Conservation (phyloP, 2,329 filamentous ascomycete genomes). For the Cytospora piceae region DNA sequence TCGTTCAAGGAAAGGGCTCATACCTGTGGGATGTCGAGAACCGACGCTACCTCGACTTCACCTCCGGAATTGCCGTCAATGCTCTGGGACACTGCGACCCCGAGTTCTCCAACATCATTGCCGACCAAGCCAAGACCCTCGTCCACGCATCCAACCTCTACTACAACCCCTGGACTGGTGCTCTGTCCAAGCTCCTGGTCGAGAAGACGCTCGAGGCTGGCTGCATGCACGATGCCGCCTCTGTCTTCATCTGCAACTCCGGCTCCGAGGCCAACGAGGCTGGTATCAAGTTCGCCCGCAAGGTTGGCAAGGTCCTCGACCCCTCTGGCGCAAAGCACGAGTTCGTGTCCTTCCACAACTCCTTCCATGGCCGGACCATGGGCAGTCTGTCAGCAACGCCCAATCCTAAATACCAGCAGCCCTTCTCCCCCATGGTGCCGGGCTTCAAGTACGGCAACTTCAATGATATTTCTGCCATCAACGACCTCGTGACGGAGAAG, state of each 20-base stretch:
- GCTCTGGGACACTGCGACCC: constrained; percentile 88
- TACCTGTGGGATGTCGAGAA: constrained; percentile 92
- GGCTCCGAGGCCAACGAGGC: constrained; percentile 97
- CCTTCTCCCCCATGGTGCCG: constrained; percentile 93
- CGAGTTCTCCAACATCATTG: constrained; percentile 73
- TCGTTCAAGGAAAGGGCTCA: constrained; percentile 83
- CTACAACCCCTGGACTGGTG: constrained; percentile 94
- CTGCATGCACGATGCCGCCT: constrained; percentile 77
- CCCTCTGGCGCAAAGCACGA: constrained; percentile 76
- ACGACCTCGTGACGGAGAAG: constrained; percentile 75
- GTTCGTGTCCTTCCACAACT: constrained; percentile 86
- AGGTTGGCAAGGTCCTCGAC: constrained; percentile 78
- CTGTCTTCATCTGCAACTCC: constrained; percentile 94
- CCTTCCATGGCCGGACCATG: constrained; percentile 97
- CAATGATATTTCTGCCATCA: constrained; percentile 77
- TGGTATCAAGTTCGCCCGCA: constrained; percentile 94
- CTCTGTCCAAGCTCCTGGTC: constrained; percentile 82
- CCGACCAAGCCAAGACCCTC: constrained; percentile 78
- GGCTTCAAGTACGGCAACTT: constrained; percentile 86
- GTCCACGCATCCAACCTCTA: constrained; percentile 96
- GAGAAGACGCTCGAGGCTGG: constrained; percentile 79
- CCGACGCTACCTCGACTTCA: constrained; percentile 89
- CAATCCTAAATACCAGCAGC: constrained; percentile 96
- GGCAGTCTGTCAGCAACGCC: constrained; percentile 93
- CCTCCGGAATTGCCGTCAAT: constrained; percentile 94